Percentiles rank a stretch among this genome's conserved stretches.
Evolutionary conservation across 2,329 filamentous ascomycete genomes (phyloP).

Genomic region (Curvularia hawaiiensis): DNA sequence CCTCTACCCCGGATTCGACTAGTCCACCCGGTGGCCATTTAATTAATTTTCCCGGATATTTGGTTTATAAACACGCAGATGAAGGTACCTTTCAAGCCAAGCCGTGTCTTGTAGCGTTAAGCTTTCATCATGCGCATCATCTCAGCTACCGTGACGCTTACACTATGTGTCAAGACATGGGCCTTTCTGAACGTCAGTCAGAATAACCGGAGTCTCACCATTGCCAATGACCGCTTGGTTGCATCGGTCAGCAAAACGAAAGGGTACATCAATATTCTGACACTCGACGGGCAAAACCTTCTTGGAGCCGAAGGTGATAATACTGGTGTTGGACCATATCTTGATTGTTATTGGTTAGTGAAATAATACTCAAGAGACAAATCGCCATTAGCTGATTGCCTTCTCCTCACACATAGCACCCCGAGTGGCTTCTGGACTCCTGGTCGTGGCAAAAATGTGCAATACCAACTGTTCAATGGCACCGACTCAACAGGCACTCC

Average conservation of each 20-base stretch:
- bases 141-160: constrained; percentile 11
- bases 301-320: constrained; percentile 27
- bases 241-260: constrained; percentile 52
- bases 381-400: neutral
- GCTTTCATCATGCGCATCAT: constrained; percentile 20
- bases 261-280: constrained; percentile 51
- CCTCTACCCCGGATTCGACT: constrained; percentile 23
- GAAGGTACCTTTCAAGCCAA: constrained; percentile 3
- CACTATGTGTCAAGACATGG: constrained; percentile 19
- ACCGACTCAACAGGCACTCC: constrained; percentile 56
- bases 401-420: constrained; percentile 41
- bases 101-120: neutral
- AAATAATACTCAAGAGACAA: neutral
- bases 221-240: constrained; percentile 54
- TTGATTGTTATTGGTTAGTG: constrained; percentile 27
- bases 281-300: constrained; percentile 51
- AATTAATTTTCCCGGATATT: constrained; percentile 28
- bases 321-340: constrained; percentile 49
- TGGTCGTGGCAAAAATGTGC: constrained; percentile 52
- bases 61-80: constrained; percentile 20
- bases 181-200: constrained; percentile 27
- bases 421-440: constrained; percentile 65
- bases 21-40: constrained; percentile 13
- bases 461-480: constrained; percentile 59
- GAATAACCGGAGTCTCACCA: constrained; percentile 36